Evolutionary conservation across 106 monocot species (phyloP).

Genomic region (Allium fistulosum): DNA sequence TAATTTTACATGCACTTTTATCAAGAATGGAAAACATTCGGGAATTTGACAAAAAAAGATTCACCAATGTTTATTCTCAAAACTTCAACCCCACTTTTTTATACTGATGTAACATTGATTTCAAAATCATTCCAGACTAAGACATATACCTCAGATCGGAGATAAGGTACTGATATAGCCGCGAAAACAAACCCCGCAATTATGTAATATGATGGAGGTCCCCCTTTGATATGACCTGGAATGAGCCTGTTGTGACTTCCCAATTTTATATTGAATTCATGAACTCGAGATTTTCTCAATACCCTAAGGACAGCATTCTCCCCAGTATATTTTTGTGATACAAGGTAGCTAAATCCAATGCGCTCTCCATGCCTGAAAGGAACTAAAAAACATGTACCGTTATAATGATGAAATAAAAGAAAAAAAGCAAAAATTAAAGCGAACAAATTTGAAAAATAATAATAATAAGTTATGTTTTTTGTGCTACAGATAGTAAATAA

Average conservation of each 20-base stretch:
- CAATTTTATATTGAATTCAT: conserved; percentile 64
- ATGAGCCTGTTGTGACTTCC: conserved; percentile 68
- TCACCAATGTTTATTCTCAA: no score
- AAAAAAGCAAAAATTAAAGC: no score
- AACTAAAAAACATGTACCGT: conserved; percentile 27
- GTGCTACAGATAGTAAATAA: no score
- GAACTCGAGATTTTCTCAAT: conserved; percentile 53
- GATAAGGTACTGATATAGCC: conserved; percentile 86
- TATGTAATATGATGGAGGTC: conserved; percentile 92
- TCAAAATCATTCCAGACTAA: not conserved
- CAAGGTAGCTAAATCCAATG: conserved; percentile 96
- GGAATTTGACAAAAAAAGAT: no score
- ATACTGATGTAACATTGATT: no score
- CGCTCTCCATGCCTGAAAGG: conserved; percentile 99
- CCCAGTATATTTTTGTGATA: conserved; percentile 97
- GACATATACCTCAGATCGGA: conserved; percentile 83
- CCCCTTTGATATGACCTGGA: conserved; percentile 86
- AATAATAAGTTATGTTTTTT: no score
- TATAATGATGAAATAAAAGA: no score
- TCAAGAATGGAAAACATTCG: no score
- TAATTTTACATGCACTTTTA: no score
- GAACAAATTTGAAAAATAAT: no score
- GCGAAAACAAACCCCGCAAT: conserved; percentile 97
- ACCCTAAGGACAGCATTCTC: conserved; percentile 73
- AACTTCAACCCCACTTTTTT: no score